These are phyloP conservation scores for Leccinum subtestaceum DNA, from an alignment of 768 basidiomycete genomes.

Conservation along the genomic window DNA sequence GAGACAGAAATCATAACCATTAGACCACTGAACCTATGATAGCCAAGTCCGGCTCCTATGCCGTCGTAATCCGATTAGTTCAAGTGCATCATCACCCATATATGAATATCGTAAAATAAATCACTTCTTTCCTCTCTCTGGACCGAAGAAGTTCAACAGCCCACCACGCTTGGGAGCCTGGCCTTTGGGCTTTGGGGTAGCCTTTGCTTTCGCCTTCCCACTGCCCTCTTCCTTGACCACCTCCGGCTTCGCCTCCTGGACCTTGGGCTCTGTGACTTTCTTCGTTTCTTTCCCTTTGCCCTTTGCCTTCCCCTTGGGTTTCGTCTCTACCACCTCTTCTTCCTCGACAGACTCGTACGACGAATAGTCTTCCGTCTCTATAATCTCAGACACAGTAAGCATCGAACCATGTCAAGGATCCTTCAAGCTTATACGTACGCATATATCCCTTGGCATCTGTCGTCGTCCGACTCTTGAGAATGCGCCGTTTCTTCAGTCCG, in stretches of 20 bases:
- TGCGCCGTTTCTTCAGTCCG: constrained; percentile 70
- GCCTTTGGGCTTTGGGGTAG: constrained; percentile 15
- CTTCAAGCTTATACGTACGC: constrained; percentile 41
- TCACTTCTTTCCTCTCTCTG: constrained; percentile 30
- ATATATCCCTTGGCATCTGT: constrained; percentile 71
- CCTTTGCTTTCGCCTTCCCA: constrained; percentile 20
- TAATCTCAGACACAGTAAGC: background rate
- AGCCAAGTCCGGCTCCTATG: accelerated
- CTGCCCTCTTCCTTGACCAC: constrained; percentile 13
- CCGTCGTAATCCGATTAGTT: background rate
- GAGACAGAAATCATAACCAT: constrained; percentile 51
- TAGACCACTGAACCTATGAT: constrained; percentile 40
- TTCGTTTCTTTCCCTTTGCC: constrained; percentile 21
- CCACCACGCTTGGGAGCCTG: constrained; percentile 27
- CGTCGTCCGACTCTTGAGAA: constrained; percentile 54
- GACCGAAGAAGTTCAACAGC: constrained; percentile 33
- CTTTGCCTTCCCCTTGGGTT: constrained; percentile 19
- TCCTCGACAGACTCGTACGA: constrained; percentile 78
- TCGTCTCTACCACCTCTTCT: constrained; percentile 34
- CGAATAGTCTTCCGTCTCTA: constrained; percentile 77
- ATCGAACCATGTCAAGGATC: background rate
- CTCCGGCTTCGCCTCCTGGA: constrained; percentile 16
- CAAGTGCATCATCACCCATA: background rate
- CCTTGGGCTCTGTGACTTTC: constrained; percentile 14
- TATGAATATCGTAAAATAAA: background rate